These are phyloP conservation scores for Pseudozyma sp. DNA, from an alignment of 1,284 basidiomycete species.

Conservation along the genomic window DNA sequence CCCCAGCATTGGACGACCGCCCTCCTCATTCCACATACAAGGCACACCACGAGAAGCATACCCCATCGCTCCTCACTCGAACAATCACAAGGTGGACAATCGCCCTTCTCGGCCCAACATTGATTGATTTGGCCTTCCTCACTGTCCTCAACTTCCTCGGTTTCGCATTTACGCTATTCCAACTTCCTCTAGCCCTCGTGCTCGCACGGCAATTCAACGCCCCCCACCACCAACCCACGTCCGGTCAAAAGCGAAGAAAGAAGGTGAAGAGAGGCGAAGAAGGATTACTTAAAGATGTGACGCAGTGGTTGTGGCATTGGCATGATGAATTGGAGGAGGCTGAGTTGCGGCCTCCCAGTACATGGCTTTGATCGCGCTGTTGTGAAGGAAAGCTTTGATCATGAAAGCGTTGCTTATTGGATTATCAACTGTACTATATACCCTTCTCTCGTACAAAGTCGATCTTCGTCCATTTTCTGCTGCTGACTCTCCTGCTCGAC, in stretches of 20 bases:
- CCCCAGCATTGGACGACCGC: background rate
- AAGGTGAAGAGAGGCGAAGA: background rate
- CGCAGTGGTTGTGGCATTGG: constrained; percentile 28
- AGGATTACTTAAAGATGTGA: constrained; percentile 1
- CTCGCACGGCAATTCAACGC: constrained; percentile 3
- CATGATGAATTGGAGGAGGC: constrained; percentile 38
- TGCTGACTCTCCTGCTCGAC: no score
- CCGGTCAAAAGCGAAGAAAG: background rate
- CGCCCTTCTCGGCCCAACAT: background rate
- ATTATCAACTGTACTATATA: no score
- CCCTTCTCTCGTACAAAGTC: no score
- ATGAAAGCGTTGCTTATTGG: no score
- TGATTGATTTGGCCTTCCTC: constrained; percentile 3
- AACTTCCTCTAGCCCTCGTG: constrained; percentile 12
- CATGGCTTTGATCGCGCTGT: background rate
- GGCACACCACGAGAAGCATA: no score
- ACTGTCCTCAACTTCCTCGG: constrained; percentile 15
- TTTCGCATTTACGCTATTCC: background rate
- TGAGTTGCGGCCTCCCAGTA: constrained; percentile 20
- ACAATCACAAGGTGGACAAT: background rate
- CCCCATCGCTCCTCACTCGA: background rate
- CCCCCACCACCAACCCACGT: background rate
- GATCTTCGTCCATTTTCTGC: no score
- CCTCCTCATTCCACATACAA: background rate
- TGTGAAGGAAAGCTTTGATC: background rate